Conservation (phyloP, 75 land plant genomes). For the Cupressus sempervirens region DNA sequence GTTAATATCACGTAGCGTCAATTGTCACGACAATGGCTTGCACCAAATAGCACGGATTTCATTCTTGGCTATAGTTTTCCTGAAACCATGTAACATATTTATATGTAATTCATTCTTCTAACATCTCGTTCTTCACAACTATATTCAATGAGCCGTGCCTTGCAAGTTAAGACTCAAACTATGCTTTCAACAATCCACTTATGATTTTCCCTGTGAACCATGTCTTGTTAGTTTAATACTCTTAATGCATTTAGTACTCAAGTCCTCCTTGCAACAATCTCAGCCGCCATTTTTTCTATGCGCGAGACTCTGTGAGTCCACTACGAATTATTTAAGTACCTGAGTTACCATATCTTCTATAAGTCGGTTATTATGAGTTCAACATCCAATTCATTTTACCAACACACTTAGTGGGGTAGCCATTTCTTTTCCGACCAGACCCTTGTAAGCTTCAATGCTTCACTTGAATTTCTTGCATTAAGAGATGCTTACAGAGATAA, state of each 20-base stretch:
- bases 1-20: no score
- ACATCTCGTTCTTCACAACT: background rate
- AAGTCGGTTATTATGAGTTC: background rate
- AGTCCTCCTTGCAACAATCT: background rate
- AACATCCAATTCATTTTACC: background rate
- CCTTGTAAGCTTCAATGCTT: background rate
- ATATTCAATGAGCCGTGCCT: background rate
- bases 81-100: no score
- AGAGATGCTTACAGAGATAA: background rate
- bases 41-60: no score
- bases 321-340: background rate
- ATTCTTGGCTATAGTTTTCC: no score
- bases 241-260: background rate
- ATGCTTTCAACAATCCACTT: background rate
- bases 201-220: background rate
- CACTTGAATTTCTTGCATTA: background rate
- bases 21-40: no score
- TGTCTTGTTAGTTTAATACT: background rate
- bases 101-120: background rate
- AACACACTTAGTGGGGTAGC: background rate
- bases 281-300: background rate
- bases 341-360: background rate
- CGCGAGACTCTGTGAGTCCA: background rate
- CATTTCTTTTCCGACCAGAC: background rate
- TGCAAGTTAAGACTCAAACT: background rate